phyloP scores from a whole-genome alignment of 1,284 basidiomycete genomes.

The Leccinum fallax region DNA sequence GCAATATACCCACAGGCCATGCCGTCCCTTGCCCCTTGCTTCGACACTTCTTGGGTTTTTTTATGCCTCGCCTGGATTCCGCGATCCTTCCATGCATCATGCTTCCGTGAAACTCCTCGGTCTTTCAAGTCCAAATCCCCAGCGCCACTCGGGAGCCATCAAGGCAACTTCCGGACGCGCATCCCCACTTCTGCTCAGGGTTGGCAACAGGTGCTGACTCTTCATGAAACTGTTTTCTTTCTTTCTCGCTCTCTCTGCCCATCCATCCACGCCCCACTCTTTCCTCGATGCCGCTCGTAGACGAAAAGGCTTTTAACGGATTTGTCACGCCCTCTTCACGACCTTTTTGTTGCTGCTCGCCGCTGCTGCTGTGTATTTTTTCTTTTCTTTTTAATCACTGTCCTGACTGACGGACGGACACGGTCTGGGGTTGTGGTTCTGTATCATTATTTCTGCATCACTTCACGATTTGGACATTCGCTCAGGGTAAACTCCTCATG shows the following conservation, averaged over 20 bases:
- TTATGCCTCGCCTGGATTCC: constrained; percentile 18
- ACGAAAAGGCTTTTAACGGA: constrained; percentile 24
- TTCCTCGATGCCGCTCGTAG: constrained; percentile 13
- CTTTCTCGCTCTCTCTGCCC: constrained; percentile 7
- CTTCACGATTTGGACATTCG: constrained; percentile 21
- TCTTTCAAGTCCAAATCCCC: constrained; percentile 7
- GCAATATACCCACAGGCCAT: constrained; percentile 28
- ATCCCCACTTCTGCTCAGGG: constrained; percentile 6
- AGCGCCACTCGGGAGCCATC: constrained; percentile 1
- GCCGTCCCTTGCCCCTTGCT: constrained; percentile 14
- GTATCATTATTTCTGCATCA: neutral
- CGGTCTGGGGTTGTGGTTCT: neutral
- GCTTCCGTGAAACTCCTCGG: constrained; percentile 30
- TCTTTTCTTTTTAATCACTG: neutral
- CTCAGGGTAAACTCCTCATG: constrained; percentile 14
- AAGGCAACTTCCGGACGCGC: constrained; percentile 21
- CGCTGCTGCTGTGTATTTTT: constrained; percentile 18
- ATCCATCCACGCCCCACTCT: constrained; percentile 1
- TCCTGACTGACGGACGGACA: neutral
- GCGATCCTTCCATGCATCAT: constrained; percentile 28
- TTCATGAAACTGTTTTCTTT: constrained; percentile 12
- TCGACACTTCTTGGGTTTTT: constrained; percentile 19
- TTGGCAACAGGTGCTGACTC: constrained; percentile 3
- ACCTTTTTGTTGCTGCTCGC: constrained; percentile 27
- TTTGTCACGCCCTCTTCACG: constrained; percentile 27